Conservation (phyloP, 2,329 filamentous ascomycete genomes). For the Calonectria pauciramosa region DNA sequence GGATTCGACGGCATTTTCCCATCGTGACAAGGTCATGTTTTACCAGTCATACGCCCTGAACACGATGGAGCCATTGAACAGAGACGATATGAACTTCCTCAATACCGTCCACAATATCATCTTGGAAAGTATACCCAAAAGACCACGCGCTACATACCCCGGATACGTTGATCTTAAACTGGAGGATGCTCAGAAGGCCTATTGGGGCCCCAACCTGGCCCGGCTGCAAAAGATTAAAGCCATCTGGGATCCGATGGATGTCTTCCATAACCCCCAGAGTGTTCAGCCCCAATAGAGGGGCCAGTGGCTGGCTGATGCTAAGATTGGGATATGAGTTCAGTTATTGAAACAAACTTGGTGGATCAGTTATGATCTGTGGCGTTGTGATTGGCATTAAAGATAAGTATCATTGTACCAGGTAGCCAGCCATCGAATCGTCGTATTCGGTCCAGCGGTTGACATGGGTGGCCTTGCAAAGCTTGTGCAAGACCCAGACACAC, state of each 20-base stretch:
- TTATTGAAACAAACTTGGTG: too few relatives aligned
- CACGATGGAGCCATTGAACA: not conserved
- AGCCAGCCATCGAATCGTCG: not conserved
- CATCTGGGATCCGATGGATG: not conserved
- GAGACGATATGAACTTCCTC: not conserved
- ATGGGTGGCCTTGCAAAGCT: not conserved
- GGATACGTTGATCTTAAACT: not conserved
- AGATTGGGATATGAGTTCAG: not conserved
- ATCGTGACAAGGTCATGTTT: conserved; percentile 70
- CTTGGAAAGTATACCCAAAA: not conserved
- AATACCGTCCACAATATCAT: not conserved
- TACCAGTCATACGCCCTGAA: conserved; percentile 63
- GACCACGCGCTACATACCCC: not conserved
- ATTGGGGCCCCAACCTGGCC: conserved; percentile 9
- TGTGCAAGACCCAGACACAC: not conserved
- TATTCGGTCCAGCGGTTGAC: not conserved
- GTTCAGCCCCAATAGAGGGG: not conserved
- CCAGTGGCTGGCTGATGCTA: not conserved
- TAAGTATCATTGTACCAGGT: not conserved
- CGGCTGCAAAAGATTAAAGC: not conserved
- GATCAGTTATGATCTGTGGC: not conserved
- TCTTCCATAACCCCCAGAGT: conserved; percentile 5
- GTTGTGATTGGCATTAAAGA: not conserved
- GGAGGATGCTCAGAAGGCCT: not conserved
- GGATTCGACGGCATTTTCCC: conserved; percentile 67